A percentile compares a stretch with the other conserved stretches of the same genome.
These are phyloP conservation scores for Populus hybrid DNA, from an alignment of 441 rosid species.

Conservation along the genomic window DNA sequence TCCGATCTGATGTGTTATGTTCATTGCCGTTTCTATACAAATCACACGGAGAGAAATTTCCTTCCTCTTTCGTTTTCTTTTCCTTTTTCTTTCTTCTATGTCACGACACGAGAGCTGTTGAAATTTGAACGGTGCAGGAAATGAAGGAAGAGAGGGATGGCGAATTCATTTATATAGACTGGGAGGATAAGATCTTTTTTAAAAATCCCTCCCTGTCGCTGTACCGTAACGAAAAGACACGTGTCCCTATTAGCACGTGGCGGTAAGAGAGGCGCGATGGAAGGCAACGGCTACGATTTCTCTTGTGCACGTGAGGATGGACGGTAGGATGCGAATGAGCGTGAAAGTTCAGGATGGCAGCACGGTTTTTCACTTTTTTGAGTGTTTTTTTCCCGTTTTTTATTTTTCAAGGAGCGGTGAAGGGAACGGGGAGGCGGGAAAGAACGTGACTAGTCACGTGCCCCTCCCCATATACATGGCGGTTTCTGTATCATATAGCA, in stretches of 20 bases:
- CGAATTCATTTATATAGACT: slow-evolving; percentile 29
- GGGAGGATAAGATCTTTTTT: slow-evolving; percentile 29
- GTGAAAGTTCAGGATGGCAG: not conserved
- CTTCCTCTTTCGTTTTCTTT: not conserved
- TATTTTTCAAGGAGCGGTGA: too few relatives aligned
- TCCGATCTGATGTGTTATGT: slow-evolving; percentile 63
- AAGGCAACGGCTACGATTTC: slow-evolving; percentile 51
- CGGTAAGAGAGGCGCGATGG: slow-evolving; percentile 13
- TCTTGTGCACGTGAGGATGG: slow-evolving; percentile 28
- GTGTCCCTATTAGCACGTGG: slow-evolving; percentile 14
- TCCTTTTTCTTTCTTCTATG: not conserved
- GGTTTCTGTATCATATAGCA: too few relatives aligned
- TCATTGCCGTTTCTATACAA: slow-evolving; percentile 52
- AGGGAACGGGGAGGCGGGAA: too few relatives aligned
- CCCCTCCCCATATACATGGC: too few relatives aligned
- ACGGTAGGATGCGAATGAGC: too few relatives aligned
- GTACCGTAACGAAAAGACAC: too few relatives aligned
- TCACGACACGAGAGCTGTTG: not conserved
- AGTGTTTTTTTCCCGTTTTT: too few relatives aligned
- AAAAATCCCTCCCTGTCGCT: too few relatives aligned
- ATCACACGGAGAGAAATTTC: not conserved
- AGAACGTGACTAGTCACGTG: too few relatives aligned
- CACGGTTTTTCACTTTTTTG: not conserved
- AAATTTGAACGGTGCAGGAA: not conserved
- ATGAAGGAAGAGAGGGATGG: not conserved